A percentile compares a stretch with the other conserved stretches of the same genome.
Evolutionary conservation across 2,329 filamentous ascomycete species (phyloP).

Genomic region (Fusarium xyrophilum): DNA sequence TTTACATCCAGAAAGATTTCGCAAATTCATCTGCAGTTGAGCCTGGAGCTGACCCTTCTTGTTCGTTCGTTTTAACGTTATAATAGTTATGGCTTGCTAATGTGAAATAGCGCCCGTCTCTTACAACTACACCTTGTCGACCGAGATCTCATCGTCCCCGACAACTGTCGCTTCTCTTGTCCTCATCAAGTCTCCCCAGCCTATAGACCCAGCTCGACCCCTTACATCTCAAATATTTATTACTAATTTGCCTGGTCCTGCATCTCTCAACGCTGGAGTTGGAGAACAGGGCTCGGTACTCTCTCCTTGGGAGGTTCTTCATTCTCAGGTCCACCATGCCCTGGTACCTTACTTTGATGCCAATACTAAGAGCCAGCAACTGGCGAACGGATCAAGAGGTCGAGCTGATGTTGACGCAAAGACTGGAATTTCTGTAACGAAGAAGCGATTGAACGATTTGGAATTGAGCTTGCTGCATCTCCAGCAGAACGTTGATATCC

Average conservation of each 20-base stretch:
- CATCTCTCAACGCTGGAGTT: conserved; percentile 69
- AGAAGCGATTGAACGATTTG: conserved; percentile 94
- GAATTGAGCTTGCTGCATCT: conserved; percentile 89
- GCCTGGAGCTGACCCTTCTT: conserved; percentile 55
- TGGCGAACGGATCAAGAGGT: conserved; percentile 68
- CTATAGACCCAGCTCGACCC: conserved; percentile 82
- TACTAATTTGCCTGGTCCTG: conserved; percentile 86
- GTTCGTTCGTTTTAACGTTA: conserved; percentile 45
- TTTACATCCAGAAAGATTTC: conserved; percentile 91
- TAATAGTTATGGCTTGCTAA: conserved; percentile 12
- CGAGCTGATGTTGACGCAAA: conserved; percentile 88
- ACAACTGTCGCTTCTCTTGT: conserved; percentile 87
- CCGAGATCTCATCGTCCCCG: conserved; percentile 79
- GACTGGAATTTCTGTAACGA: conserved; percentile 94
- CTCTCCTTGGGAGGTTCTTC: conserved; percentile 90
- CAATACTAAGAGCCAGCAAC: conserved; percentile 83
- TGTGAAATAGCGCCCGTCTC: conserved; percentile 50
- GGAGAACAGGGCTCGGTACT: conserved; percentile 74
- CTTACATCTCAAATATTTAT: conserved; percentile 90
- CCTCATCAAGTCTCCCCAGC: conserved; percentile 86
- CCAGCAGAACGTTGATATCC: conserved; percentile 98
- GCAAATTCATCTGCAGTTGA: conserved; percentile 60
- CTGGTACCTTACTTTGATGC: conserved; percentile 97
- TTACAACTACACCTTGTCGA: conserved; percentile 80
- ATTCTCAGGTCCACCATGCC: conserved; percentile 89